Evolutionary conservation across 371 early-diverging fungal species (phyloP), one percentile per base, ranked within the genome.

Genomic region (Mortierella sp.): DNA sequence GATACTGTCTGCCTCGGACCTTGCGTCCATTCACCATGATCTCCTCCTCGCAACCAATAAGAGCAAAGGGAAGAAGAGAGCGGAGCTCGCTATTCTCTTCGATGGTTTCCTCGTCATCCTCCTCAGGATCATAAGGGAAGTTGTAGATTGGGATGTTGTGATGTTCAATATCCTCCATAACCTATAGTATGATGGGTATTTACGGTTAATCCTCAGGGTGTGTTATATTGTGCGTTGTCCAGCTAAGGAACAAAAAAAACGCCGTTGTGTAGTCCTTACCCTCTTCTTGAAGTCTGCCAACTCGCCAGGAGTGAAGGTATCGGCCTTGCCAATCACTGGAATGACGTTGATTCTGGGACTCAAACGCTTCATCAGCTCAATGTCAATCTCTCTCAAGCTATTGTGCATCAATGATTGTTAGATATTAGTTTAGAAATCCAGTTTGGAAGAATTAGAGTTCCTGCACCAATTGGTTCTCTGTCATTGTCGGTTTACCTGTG

Each of bases 1-100:
- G 98, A 86, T 99, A 99, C 81, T 94, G 96, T 66, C 99, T 91
- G 70, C 98, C 99, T 61, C 99, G 93, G 52, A 98, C 93, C 67
- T 89, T 89, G 58, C 90, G 89, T 35, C 91, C 93, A 57, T 94
- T 95, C n/a, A 95, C 88, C 32, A 88, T 88, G 63, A 97, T 93
- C 71, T 96, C 97, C 75, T 98, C 97, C 65, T 98, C 97, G 83
- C 95, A 93, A 32, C 99, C 99, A 66, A 99, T 94, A 10, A 99
- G 93, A 5, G 99, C 93, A 81, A 99, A 99, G 24, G 99, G 99
- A 64, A 98, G 88, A 68, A 98, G 91, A 5, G 90, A 90, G 54
- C 94, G 89, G 70, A 98, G 88, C 85, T 97, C 98, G 75, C 94
- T 93, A 88, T 97, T 98, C 85, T 98, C 98, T 85, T 97, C 96